phyloP scores from a whole-genome alignment of 495 filamentous ascomycete species.

The Neurospora sp. region DNA sequence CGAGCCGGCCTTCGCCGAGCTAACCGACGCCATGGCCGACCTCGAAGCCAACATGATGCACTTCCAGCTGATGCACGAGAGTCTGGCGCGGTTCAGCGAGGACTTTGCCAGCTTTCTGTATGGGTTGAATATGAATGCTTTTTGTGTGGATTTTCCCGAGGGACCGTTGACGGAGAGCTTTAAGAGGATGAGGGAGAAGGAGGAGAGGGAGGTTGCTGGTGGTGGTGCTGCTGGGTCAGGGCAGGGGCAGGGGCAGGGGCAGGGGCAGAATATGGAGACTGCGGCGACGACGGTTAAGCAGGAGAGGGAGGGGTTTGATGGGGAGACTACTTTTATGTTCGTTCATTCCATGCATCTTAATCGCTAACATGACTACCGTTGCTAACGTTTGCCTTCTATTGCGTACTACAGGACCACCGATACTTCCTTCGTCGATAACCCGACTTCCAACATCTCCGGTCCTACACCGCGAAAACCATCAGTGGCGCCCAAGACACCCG shows the following conservation, averaged over 20 bases:
- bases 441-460: constrained; percentile 48
- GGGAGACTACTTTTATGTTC: constrained; percentile 84
- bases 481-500: constrained; percentile 42
- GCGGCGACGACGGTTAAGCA: background rate
- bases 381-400: constrained; percentile 12
- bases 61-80: constrained; percentile 94
- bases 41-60: constrained; percentile 97
- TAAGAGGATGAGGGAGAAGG: constrained; percentile 45
- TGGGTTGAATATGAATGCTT: constrained; percentile 96
- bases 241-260: constrained; percentile 8
- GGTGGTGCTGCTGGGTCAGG: background rate
- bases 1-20: constrained; percentile 83
- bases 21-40: constrained; percentile 89
- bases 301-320: constrained; percentile 24
- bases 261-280: constrained; percentile 21
- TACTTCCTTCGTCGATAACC: constrained; percentile 87
- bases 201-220: constrained; percentile 27
- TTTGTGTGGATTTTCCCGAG: constrained; percentile 97
- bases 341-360: constrained; percentile 13
- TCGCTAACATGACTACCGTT: background rate
- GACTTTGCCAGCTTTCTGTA: constrained; percentile 93
- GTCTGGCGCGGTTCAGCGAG: constrained; percentile 85
- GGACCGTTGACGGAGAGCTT: constrained; percentile 57
- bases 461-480: constrained; percentile 23
- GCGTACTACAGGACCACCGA: constrained; percentile 65